phyloP scores from a whole-genome alignment of 1,284 basidiomycete species.

The Ganoderma lucidum region DNA sequence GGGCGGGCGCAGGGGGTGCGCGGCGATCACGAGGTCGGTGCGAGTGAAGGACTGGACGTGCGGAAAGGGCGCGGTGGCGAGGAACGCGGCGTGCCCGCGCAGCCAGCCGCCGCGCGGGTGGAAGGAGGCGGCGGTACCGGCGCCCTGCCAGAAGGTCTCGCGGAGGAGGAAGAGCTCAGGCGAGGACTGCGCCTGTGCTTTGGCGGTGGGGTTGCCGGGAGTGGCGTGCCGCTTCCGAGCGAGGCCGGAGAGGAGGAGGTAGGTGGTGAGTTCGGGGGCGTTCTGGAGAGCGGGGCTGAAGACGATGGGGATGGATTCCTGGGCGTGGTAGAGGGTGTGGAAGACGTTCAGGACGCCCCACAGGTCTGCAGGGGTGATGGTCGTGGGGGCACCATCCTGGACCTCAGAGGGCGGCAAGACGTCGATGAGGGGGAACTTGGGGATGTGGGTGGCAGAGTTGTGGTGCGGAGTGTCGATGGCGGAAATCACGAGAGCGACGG shows the following conservation, averaged over 20 bases:
- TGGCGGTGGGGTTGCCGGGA: constrained; percentile 29
- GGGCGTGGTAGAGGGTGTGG: constrained; percentile 39
- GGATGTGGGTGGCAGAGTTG: constrained; percentile 41
- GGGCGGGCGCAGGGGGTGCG: constrained; percentile 61
- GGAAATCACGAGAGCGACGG: constrained; percentile 38
- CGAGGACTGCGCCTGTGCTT: constrained; percentile 22
- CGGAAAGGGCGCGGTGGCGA: constrained; percentile 47
- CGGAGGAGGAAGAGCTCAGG: constrained; percentile 51
- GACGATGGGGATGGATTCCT: constrained; percentile 43
- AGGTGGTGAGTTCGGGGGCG: constrained; percentile 30
- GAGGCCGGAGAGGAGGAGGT: constrained; percentile 37
- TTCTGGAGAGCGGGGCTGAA: constrained; percentile 34
- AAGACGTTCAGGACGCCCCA: constrained; percentile 44
- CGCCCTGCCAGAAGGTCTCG: constrained; percentile 62
- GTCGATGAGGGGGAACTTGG: constrained; percentile 42
- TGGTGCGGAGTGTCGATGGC: constrained; percentile 43
- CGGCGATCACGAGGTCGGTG: constrained; percentile 53
- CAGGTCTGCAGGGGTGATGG: constrained; percentile 36
- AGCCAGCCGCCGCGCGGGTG: constrained; percentile 53
- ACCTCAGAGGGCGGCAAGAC: constrained; percentile 28
- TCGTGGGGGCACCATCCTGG: constrained; percentile 12
- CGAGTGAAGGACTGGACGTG: constrained; percentile 55
- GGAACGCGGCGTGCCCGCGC: constrained; percentile 36
- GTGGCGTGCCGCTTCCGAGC: constrained; percentile 33
- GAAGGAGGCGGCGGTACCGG: constrained; percentile 49